Percentiles rank a stretch among this genome's conserved stretches.
Conservation (phyloP, 805 yeast species). For the Vanderwaltozyma tropicalis region DNA sequence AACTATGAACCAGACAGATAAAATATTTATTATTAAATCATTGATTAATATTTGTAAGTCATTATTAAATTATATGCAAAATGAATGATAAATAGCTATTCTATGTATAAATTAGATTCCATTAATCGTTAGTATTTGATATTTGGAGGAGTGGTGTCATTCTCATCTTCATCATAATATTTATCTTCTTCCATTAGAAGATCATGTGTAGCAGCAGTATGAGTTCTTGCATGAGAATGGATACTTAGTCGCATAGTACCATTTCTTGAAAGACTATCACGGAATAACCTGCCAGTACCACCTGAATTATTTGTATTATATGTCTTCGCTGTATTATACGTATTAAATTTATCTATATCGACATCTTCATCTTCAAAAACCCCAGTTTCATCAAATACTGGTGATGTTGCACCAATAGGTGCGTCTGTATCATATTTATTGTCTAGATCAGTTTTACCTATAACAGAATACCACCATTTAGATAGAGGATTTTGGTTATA, state of each 20-base stretch:
- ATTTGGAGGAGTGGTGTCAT: neutral
- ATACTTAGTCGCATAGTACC: neutral
- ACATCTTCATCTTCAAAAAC: neutral
- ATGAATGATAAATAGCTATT: too few relatives aligned
- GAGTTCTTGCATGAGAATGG: too few relatives aligned
- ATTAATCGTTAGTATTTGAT: neutral
- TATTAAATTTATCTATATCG: neutral
- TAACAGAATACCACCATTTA: constrained; percentile 13
- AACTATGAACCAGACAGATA: too few relatives aligned
- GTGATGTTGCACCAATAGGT: neutral
- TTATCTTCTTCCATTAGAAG: constrained; percentile 12
- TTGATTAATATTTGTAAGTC: too few relatives aligned
- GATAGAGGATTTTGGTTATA: constrained; percentile 16
- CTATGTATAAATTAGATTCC: too few relatives aligned
- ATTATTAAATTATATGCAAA: too few relatives aligned
- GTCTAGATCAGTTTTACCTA: constrained; percentile 12
- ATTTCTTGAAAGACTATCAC: neutral
- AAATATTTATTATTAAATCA: too few relatives aligned
- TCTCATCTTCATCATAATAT: constrained; percentile 2
- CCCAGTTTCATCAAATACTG: constrained; percentile 5
- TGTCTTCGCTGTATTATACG: neutral
- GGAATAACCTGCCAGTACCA: too few relatives aligned
- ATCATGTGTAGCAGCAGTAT: constrained; percentile 3
- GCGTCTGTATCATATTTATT: neutral
- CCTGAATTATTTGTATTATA: neutral